Conservation (phyloP, 1,139 yeast species). For the Suhomyces kunorum region DNA sequence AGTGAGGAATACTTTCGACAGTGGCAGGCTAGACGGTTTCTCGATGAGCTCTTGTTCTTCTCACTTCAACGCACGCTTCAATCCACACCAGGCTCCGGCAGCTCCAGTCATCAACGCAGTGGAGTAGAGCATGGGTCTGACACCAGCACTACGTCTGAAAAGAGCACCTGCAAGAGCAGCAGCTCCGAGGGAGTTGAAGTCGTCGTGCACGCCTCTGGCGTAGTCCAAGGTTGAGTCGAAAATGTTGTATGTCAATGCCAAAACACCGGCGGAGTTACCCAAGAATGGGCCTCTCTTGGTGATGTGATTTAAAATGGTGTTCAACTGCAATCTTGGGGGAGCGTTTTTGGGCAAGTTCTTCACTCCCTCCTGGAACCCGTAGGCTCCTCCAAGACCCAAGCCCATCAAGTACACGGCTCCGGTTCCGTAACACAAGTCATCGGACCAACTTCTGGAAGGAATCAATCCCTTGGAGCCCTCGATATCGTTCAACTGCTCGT, state of each 20-base stretch:
- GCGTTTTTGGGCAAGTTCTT: conserved; percentile 71
- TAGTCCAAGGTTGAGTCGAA: conserved; percentile 79
- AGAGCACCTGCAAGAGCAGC: conserved; percentile 94
- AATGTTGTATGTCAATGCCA: conserved; percentile 85
- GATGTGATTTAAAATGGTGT: conserved; percentile 86
- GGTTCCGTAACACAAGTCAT: conserved; percentile 96
- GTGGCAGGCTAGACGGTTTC: not conserved
- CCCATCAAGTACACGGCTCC: conserved; percentile 85
- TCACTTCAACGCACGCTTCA: conserved; percentile 52
- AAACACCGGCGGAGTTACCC: conserved; percentile 93
- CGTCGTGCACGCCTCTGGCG: conserved; percentile 86
- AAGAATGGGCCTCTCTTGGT: conserved; percentile 94
- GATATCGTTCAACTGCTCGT: conserved; percentile 62
- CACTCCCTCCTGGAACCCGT: conserved; percentile 86
- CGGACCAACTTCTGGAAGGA: conserved; percentile 96
- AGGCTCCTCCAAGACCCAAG: conserved; percentile 81
- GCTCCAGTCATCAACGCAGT: conserved; percentile 85
- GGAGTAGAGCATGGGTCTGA: conserved; percentile 85
- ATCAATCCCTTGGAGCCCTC: conserved; percentile 89
- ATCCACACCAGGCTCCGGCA: conserved; percentile 91
- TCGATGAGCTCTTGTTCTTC: too few relatives aligned
- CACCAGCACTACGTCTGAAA: conserved; percentile 82
- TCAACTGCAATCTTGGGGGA: conserved; percentile 75
- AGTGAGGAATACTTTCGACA: conserved; percentile 8
- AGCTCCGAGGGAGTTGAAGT: conserved; percentile 76